phyloP scores from a whole-genome alignment of 2,329 filamentous ascomycete genomes.

The Clonostachys rhizophaga region DNA sequence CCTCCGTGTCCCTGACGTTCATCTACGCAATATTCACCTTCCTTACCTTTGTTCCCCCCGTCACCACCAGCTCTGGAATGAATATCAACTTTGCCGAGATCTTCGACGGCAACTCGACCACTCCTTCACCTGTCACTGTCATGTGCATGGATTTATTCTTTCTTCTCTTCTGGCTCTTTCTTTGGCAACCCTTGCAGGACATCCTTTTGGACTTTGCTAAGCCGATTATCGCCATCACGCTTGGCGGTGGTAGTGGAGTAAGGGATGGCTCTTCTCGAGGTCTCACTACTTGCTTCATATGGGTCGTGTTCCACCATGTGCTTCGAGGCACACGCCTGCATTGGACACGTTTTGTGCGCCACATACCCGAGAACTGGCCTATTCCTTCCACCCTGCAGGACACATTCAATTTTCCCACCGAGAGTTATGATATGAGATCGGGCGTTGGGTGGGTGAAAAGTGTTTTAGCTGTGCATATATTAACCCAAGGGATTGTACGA shows the following conservation, averaged over 20 bases:
- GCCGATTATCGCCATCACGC: conserved; percentile 85
- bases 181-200: conserved; percentile 83
- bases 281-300: conserved; percentile 65
- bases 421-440: conserved; percentile 50
- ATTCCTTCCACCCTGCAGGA: conserved; percentile 33
- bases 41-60: conserved; percentile 84
- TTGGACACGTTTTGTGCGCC: conserved; percentile 38
- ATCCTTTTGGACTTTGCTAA: conserved; percentile 87
- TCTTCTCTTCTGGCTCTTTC: conserved; percentile 78
- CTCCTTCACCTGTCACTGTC: conserved; percentile 80
- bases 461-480: conserved; percentile 68
- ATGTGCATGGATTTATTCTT: conserved; percentile 80
- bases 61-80: conserved; percentile 70
- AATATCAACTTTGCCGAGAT: conserved; percentile 86
- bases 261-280: conserved; percentile 63
- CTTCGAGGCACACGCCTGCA: conserved; percentile 42
- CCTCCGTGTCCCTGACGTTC: conserved; percentile 79
- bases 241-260: conserved; percentile 74
- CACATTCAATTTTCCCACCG: conserved; percentile 32
- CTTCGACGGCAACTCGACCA: conserved; percentile 81
- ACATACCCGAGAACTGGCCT: conserved; percentile 41
- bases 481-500: conserved; percentile 68
- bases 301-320: conserved; percentile 56
- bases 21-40: conserved; percentile 92
- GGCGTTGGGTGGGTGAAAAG: conserved; percentile 64